These are phyloP conservation scores for Tetrahymena elliotti DNA, from an alignment of 73 alveolate genomes.

Conservation along the genomic window DNA sequence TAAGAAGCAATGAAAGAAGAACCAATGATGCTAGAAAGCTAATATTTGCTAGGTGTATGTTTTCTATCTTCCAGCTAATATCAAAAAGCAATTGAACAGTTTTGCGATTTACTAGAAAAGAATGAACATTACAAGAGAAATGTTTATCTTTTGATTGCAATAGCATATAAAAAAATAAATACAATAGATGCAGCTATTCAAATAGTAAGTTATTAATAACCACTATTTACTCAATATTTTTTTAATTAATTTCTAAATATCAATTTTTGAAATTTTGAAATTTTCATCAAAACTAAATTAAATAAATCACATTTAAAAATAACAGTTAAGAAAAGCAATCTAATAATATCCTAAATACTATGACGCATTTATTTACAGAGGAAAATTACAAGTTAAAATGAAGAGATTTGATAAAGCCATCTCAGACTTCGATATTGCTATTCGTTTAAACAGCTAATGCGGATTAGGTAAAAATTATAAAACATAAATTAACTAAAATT, in stretches of 20 bases:
- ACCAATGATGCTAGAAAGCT: background rate
- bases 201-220: constrained; percentile 1
- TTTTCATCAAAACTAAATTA: constrained; percentile 22
- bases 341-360: constrained; percentile 46
- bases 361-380: constrained; percentile 69
- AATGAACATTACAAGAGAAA: constrained; percentile 14
- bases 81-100: background rate
- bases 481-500: background rate
- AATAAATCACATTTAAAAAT: background rate
- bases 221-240: background rate
- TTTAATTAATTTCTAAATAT: background rate
- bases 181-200: constrained; percentile 6
- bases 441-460: background rate
- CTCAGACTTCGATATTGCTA: constrained; percentile 33
- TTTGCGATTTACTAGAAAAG: background rate
- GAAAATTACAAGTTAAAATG: constrained; percentile 35
- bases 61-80: background rate
- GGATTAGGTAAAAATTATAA: background rate
- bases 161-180: constrained; percentile 18
- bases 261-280: background rate
- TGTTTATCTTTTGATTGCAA: constrained; percentile 39
- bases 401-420: constrained; percentile 43
- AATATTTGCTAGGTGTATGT: background rate
- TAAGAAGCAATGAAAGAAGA: background rate
- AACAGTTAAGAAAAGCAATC: constrained; percentile 39